Evolutionary conservation across 2,329 filamentous ascomycete genomes (phyloP), one percentile per base, ranked within the genome.

Genomic region (Penicillium hesseltinei): DNA sequence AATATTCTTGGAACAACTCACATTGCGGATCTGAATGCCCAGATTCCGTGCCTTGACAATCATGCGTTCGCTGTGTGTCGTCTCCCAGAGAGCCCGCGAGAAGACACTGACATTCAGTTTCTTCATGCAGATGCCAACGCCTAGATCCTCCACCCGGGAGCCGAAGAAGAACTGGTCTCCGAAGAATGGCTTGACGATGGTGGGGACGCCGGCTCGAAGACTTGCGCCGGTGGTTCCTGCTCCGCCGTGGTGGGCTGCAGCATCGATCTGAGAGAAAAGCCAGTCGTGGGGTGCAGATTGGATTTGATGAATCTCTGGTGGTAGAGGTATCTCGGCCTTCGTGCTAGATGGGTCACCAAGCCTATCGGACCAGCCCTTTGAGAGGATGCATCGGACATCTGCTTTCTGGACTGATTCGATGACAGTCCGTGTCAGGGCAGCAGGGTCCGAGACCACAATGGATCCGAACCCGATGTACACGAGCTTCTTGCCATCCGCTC

Each of bases 131-230:
- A 96, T 87, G 0, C 94, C 94, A 2, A 97, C 94, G 0, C 94
- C 93, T 6, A 99, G 81, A 69, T 97, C 93, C 73, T 97, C 92
- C 1, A 97, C 89, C 4, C 94, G 84, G 31, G 82, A 85, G 7
- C 92, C 94, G 67, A 96, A 97, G 80, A 99, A 99, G 81, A 89
- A 97, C 71, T 99, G 94, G 68, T 99, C 94, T 5, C 94, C 94
- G 70, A 99, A 99, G 79, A 97, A 99, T 0, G 94, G 94, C 60
- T 93, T 90, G 70, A 97, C 89, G 62, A 99, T 92, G 0, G 94
- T 97, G 0, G 94, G 94, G 5, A 96, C 85, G 2, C 94, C 94
- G 0, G 92, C 92, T 51, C 94, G 84, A 48, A 99, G 80, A 73
- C 91, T 96, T 0, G 94, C 94, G 2, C 94, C 94, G 0, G 94